Evolutionary conservation across 257 asterid species (phyloP), one percentile per base, ranked within the genome.

Genomic region (Leptodermis oblonga): DNA sequence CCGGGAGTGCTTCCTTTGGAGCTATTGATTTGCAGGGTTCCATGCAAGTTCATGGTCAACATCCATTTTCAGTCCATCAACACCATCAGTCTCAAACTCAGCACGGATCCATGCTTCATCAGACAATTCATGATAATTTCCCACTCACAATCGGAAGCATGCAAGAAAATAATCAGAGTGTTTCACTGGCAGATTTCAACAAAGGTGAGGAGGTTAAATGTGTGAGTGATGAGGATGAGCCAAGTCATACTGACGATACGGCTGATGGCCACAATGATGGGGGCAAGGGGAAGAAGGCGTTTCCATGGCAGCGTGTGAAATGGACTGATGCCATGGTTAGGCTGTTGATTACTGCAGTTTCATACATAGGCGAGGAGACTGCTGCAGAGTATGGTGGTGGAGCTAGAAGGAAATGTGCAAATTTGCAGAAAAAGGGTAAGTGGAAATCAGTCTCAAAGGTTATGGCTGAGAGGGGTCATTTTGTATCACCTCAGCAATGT

Each of bases 401-500:
- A 14, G 59, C 73, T 0, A 72, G 86, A 69, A 78, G 89, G 74
- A 90, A 81, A 73, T 82, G 45, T 51, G 54, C 83, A 2, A 85
- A 83, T 80, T 74, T 88, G 41, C 94, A 86, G 46, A 90, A 88
- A 51, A 86, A 88, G 55, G 96, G 92, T 31, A 90, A 90, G 53
- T 90, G 96, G 95, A 90, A 88, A 70, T 85, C 93, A 0, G 90
- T 90, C 62, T 90, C 97, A 0, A 88, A 88, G 61, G 96, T 84
- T 48, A 86, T 90, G 96, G 97, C 96, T 37, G 96, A 88, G 76
- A 83, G 97, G 86, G 90, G 87, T 25, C 88, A 83, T 75, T 81
- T 81, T 37, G 96, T 87, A 69, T 91, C 97, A 0, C 97, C 97
- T 11, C 97, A 91, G 73, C 96, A 91, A 70, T 91, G 97, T 30